Evolutionary conservation across 352 stramenopile genomes (phyloP), one percentile per base, ranked within the genome.

Genomic region (Phytophthora foliorum): DNA sequence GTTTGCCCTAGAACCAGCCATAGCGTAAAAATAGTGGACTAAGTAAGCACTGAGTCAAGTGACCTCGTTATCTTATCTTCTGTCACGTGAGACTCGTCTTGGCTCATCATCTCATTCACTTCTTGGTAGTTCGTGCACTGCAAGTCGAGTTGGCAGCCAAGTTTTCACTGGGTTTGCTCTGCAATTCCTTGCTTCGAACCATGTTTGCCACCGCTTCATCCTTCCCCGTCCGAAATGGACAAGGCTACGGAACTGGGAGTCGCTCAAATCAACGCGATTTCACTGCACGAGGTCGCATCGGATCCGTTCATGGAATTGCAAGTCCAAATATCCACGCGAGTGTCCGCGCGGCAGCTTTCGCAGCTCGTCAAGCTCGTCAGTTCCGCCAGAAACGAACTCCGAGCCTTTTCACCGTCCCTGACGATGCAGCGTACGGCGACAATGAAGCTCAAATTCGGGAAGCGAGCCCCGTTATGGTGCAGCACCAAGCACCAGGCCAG

Each of bases 301-400:
- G 62, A 6, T 75, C 68, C 4, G 25, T 75, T 11, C 62, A 75
- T 21, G 68, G 68, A 6, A 50, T 62, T 21, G 55, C 63, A 5
- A 82, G 62, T n/a, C 64, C 74, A 4, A 68, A 62, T 3, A 34
- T 71, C 10, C 45, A 71, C 25, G 74, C 77, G 0, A 67, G 75
- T 13, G 65, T 91, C 3, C 75, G 82, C 3, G 77, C 81, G 9
- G 80, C 84, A 17, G 82, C 74, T 4, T 46, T 87, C 4, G 84
- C 82, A n/a, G 81, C 84, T n/a, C 81, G 69, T 16, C 75, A 83
- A 22, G 79, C 73, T 6, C 74, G 69, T 6, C 73, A 82, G 11
- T 60, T 84, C 31, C 81, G 81, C 13, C 53, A 82, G 48, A 75
- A 68, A 27, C 56, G 19, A 63, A 29, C 16, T 32, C 52, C 50